Percentiles rank a stretch among this genome's conserved stretches.
Conservation (phyloP, 78 protist genomes). For the Speleostelium caveatum region DNA sequence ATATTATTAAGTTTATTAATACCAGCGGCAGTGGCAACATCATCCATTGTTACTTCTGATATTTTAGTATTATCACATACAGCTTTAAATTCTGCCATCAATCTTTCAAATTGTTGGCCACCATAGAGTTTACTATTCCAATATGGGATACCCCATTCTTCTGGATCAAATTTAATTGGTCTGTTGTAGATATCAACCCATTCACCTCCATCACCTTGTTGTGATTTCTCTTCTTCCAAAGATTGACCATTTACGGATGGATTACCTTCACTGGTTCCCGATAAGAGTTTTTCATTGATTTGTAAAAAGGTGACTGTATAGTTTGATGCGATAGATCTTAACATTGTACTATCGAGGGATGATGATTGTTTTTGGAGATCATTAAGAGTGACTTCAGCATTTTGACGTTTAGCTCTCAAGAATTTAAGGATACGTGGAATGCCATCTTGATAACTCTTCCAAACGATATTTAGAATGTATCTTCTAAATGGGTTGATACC, state of each 20-base stretch:
- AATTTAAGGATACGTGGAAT: slow-evolving; percentile 78
- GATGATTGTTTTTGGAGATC: slow-evolving; percentile 56
- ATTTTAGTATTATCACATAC: slow-evolving; percentile 84
- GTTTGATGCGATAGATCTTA: slow-evolving; percentile 77
- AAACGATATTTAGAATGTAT: slow-evolving; percentile 63
- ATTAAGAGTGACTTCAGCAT: slow-evolving; percentile 35
- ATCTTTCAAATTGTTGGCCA: slow-evolving; percentile 88
- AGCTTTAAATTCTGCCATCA: slow-evolving; percentile 85
- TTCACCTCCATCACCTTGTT: slow-evolving; percentile 82
- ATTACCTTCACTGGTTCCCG: slow-evolving; percentile 86
- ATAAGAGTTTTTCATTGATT: slow-evolving; percentile 72
- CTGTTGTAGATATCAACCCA: slow-evolving; percentile 81
- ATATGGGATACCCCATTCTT: slow-evolving; percentile 75
- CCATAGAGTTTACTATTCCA: slow-evolving; percentile 86
- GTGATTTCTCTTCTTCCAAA: slow-evolving; percentile 79
- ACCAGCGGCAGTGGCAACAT: slow-evolving; percentile 87
- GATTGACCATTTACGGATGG: slow-evolving; percentile 87
- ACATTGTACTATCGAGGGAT: slow-evolving; percentile 39
- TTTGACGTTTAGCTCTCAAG: slow-evolving; percentile 50
- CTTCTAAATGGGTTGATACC: slow-evolving; percentile 79
- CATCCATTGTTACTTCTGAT: slow-evolving; percentile 74
- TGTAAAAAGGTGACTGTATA: slow-evolving; percentile 79
- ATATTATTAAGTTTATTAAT: slow-evolving; percentile 82
- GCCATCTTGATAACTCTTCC: slow-evolving; percentile 77
- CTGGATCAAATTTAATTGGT: slow-evolving; percentile 79